Evolutionary conservation across 805 yeast species (phyloP).

Genomic region (Schwanniomyces polymorphus): DNA sequence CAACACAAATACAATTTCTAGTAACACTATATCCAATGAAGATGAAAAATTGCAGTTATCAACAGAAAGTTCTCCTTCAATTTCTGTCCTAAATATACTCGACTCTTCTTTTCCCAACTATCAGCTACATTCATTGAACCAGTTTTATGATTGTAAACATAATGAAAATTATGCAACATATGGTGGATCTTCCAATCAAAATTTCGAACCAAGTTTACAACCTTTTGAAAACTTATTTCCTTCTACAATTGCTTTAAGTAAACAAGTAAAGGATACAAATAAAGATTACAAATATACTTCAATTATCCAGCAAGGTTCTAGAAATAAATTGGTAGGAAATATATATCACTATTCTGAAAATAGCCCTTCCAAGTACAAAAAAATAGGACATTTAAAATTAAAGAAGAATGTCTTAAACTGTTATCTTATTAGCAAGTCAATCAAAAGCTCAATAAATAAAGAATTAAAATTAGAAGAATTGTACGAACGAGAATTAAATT

Average conservation of each 20-base stretch:
- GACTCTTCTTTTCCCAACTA: background rate
- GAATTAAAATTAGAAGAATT: slow-evolving; percentile 15
- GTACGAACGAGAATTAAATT: slow-evolving; percentile 1
- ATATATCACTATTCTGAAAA: slow-evolving; percentile 3
- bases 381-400: slow-evolving; percentile 3
- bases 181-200: background rate
- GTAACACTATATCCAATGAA: background rate
- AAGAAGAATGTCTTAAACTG: slow-evolving; percentile 8
- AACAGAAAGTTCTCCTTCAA: background rate
- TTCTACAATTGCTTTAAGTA: background rate
- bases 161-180: background rate
- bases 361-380: background rate
- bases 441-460: slow-evolving; percentile 9
- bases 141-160: background rate
- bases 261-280: background rate
- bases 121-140: background rate
- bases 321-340: slow-evolving; percentile 2
- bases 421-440: slow-evolving; percentile 9
- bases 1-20: background rate
- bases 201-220: background rate
- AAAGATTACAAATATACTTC: background rate
- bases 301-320: background rate
- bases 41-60: background rate
- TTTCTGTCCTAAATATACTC: background rate
- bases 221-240: background rate